Base-by-base conservation (phyloP, 2,329 filamentous ascomycete genomes). In the Aureobasidium mangrovei region DNA sequence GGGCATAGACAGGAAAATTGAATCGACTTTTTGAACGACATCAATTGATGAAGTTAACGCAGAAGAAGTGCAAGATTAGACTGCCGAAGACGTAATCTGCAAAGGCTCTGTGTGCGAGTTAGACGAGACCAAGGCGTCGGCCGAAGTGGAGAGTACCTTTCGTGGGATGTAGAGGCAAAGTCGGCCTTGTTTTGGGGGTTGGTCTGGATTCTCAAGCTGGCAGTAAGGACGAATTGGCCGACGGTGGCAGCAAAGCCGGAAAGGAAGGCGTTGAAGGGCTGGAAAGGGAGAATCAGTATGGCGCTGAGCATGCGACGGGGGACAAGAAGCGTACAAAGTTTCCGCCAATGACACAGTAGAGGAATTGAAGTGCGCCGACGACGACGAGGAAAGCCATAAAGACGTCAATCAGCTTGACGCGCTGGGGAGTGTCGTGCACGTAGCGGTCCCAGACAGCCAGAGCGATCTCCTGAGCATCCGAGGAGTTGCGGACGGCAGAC, bases 191-290 rank as follows among this genome's bases (percentile, higher is more conserved):
- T 91, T 67, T 85, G 80, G 62, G 82, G 77, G 68, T 88, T 91
- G 46, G 91, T 96, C 73, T 98, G 93, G 71, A 97, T 95, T 60
- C 93, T 84, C 63, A 98, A 76, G 75, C 66, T 84, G 77, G 89
- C 88, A 48, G 93, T 96, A 62, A 98, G 82, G 59, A 98, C 93
- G 70, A 98, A 98, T 70, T 98, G 93, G 58, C 93, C 93, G 59
- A 98, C 91, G 1, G 91, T 93, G 12, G 91, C 89, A 58, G 83
- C 84, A 76, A 98, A 98, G 45, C 93, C 94, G 32, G 91, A 88
- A 32, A 98, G 82, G 76, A 98, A 98, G 60, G 94, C 93, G 70
- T 98, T 98, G 79, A 98, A 98, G 7, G 93, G 93, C 91, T 97
- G 66, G 45, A 60, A n/a, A 44, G 62, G 33, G 56, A 58, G 60